Evolutionary conservation across 495 filamentous ascomycete species (phyloP).

Genomic region (Cenococcum geophilum): DNA sequence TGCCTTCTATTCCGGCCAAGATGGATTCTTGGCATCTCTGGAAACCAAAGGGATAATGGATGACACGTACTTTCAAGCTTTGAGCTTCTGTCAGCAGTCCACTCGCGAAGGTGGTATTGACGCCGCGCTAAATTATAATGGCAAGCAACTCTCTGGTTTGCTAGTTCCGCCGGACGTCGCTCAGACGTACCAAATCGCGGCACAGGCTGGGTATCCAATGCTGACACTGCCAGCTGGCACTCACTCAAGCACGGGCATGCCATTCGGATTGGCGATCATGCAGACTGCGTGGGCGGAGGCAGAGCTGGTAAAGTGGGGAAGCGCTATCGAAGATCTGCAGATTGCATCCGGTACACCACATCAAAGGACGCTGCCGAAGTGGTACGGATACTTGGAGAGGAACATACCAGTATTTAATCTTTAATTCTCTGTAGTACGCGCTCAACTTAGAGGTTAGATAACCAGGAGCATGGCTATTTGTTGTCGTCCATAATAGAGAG

Average conservation of each 20-base stretch:
- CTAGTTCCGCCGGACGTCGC: slow-evolving; percentile 63
- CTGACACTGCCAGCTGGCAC: slow-evolving; percentile 60
- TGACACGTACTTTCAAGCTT: slow-evolving; percentile 58
- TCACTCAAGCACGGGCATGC: slow-evolving; percentile 54
- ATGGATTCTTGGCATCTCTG: slow-evolving; percentile 57
- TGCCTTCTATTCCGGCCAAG: slow-evolving; percentile 65
- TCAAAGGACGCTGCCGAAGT: slow-evolving; percentile 46
- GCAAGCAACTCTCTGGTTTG: slow-evolving; percentile 50
- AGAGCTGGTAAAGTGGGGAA: slow-evolving; percentile 55
- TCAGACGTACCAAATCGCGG: slow-evolving; percentile 51
- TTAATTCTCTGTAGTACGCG: too few relatives aligned
- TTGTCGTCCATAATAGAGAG: too few relatives aligned
- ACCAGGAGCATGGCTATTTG: too few relatives aligned
- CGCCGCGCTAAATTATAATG: slow-evolving; percentile 48
- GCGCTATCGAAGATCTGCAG: slow-evolving; percentile 64
- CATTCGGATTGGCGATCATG: slow-evolving; percentile 63
- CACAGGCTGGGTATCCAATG: slow-evolving; percentile 61
- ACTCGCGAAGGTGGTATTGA: slow-evolving; percentile 63
- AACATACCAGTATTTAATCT: slow-evolving; percentile 44
- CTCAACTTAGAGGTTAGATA: too few relatives aligned
- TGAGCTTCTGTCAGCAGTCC: slow-evolving; percentile 52
- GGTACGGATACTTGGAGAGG: slow-evolving; percentile 48
- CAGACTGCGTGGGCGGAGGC: slow-evolving; percentile 59
- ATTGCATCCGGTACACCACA: slow-evolving; percentile 36
- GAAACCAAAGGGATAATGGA: slow-evolving; percentile 56